Evolutionary conservation across 1,284 basidiomycete species (phyloP), one percentile per base, ranked within the genome.

Genomic region (Laetiporus sulphureus): DNA sequence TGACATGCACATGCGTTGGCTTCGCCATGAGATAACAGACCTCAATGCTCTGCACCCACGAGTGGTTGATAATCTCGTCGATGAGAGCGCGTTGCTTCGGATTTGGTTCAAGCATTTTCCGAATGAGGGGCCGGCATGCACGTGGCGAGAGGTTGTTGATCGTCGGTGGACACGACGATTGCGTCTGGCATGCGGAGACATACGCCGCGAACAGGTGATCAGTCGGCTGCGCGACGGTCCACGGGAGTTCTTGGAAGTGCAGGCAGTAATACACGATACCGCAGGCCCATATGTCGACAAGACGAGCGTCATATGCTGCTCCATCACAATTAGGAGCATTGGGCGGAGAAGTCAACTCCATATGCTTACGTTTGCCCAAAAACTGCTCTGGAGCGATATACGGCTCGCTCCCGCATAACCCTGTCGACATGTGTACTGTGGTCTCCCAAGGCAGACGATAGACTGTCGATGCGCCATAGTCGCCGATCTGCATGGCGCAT

Each of bases 301-400:
- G 75, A 21, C 95, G 83, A 2, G 95, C 96, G 57, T 99, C 95
- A 63, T 99, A 99, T 58, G 95, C 95, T 93, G 62, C 32, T 42
- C 44, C 46, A 45, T 42, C 31, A 38, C 47, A 34, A 49, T 55
- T 58, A 46, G 60, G 63, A 59, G 44, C 44, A 53, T 48, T 40
- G 48, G 49, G 42, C 44, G 49, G 51, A 49, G 44, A 47, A 48
- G 56, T 54, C 51, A 54, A 53, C 44, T 49, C 40, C 50, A 40
- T 43, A 40, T 56, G 72, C 88, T 80, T 72, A 94, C 91, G 91
- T 79, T 96, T 95, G 59, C 84, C 83, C 53, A 94, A 72, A 59
- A 98, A 99, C 65, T 97, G 90, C 63, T 99, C 95, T 20, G 95
- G 95, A 12, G 95, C 95, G 56, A 99, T 98, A 65, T 99, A 99